Conservation (phyloP, 139 green algal species). For the Coelastrella sp. region DNA sequence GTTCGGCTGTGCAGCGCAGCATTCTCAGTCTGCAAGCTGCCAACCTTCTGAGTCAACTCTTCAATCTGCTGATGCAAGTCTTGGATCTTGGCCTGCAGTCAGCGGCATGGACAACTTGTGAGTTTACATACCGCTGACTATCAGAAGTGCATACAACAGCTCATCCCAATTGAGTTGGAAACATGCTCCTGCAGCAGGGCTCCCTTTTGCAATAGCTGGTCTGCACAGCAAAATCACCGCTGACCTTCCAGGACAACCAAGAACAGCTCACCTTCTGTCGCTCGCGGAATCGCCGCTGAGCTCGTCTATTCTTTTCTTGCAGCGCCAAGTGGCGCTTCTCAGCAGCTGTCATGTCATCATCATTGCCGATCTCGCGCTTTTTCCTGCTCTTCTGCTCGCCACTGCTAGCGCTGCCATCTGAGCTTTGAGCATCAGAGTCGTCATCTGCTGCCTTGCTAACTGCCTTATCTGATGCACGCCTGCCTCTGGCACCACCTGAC, state of each 20-base stretch:
- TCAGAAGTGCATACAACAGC: no score
- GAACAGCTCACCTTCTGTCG: conserved; percentile 71
- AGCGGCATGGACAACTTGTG: neutral
- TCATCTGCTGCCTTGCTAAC: conserved; percentile 44
- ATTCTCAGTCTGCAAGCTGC: conserved; percentile 68
- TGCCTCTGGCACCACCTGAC: conserved; percentile 6
- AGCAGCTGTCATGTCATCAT: conserved; percentile 51
- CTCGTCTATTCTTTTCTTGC: conserved; percentile 79
- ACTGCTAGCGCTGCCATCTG: conserved; percentile 43
- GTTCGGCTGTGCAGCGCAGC: conserved; percentile 66
- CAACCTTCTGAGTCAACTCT: conserved; percentile 66
- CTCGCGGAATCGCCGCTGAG: conserved; percentile 77
- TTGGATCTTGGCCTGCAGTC: conserved; percentile 59
- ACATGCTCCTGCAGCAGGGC: no score
- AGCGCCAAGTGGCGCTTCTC: conserved; percentile 67
- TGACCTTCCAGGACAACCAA: no score
- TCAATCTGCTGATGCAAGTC: conserved; percentile 77
- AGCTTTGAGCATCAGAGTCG: conserved; percentile 18
- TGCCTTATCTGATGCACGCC: conserved; percentile 6
- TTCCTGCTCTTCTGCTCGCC: conserved; percentile 50
- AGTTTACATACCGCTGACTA: neutral
- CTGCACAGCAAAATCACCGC: no score
- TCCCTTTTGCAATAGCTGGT: no score
- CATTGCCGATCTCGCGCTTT: conserved; percentile 46
- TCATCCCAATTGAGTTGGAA: no score